phyloP scores from a whole-genome alignment of 2,329 filamentous ascomycete species.

The Macrophomina phaseolina region DNA sequence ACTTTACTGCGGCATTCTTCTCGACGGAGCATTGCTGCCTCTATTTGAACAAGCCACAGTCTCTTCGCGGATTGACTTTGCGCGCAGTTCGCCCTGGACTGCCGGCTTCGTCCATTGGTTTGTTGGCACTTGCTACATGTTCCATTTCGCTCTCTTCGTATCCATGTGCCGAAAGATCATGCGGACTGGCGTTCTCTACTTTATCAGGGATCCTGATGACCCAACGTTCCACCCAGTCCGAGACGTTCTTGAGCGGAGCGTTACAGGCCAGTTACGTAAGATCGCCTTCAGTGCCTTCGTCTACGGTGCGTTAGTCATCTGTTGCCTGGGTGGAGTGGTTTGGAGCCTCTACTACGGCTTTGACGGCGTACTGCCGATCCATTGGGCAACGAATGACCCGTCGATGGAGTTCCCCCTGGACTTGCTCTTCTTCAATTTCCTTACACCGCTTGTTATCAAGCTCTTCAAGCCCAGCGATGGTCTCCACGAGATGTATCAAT shows the following conservation, averaged over 20 bases:
- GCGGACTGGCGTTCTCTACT: constrained; percentile 93
- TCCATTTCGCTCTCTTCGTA: constrained; percentile 97
- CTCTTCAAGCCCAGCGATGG: constrained; percentile 85
- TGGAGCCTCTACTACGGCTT: constrained; percentile 80
- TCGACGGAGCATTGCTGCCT: constrained; percentile 87
- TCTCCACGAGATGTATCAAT: constrained; percentile 84
- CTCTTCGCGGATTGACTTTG: constrained; percentile 78
- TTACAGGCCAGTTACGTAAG: constrained; percentile 91
- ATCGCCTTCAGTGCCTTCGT: constrained; percentile 96
- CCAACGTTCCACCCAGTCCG: constrained; percentile 97
- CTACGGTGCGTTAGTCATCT: constrained; percentile 88
- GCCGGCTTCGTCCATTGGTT: constrained; percentile 99
- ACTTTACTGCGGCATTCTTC: constrained; percentile 88
- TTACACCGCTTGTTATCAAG: constrained; percentile 85
- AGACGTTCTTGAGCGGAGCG: constrained; percentile 91
- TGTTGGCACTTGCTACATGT: constrained; percentile 98
- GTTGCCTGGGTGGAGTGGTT: constrained; percentile 93
- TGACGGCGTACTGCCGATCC: constrained; percentile 79
- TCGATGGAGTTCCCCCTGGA: constrained; percentile 94
- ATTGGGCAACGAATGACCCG: constrained; percentile 91
- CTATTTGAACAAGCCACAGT: constrained; percentile 84
- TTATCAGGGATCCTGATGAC: constrained; percentile 97
- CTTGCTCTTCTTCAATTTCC: constrained; percentile 93
- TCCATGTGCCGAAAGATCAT: constrained; percentile 99
- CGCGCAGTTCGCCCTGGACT: constrained; percentile 78